Evolutionary conservation across 1,139 yeast genomes (phyloP).

Genomic region (Pichiaceae sp.): DNA sequence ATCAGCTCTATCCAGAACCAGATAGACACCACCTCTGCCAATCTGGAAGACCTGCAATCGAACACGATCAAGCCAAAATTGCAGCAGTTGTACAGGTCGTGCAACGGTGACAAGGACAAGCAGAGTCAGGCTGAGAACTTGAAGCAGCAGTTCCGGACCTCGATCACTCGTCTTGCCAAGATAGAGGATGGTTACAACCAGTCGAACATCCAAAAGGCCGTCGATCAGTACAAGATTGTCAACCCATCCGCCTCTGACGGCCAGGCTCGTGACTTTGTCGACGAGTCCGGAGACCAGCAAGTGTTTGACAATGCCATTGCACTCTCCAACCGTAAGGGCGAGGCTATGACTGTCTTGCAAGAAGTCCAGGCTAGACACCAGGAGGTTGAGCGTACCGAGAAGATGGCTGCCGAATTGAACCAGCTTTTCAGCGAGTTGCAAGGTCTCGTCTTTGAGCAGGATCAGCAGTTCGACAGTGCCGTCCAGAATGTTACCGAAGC

Average conservation of each 20-base stretch:
- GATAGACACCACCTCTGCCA: constrained; percentile 68
- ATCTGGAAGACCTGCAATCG: constrained; percentile 72
- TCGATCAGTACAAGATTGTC: constrained; percentile 86
- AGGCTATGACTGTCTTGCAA: constrained; percentile 88
- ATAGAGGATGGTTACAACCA: constrained; percentile 84
- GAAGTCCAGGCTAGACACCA: constrained; percentile 97
- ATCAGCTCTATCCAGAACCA: constrained; percentile 66
- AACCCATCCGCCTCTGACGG: constrained; percentile 88
- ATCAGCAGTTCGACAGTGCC: constrained; percentile 75
- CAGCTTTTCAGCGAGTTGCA: constrained; percentile 96
- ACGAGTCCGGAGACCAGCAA: constrained; percentile 76
- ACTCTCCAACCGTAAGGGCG: constrained; percentile 85
- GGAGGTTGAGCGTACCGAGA: constrained; percentile 89
- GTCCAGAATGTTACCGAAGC: constrained; percentile 78
- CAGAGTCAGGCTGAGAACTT: constrained; percentile 86
- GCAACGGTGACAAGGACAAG: constrained; percentile 69
- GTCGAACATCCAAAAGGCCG: constrained; percentile 80
- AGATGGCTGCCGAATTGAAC: constrained; percentile 92
- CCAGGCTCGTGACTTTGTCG: constrained; percentile 63
- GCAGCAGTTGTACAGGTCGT: constrained; percentile 66
- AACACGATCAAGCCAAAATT: constrained; percentile 62
- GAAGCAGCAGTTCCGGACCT: constrained; percentile 75
- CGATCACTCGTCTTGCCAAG: constrained; percentile 80
- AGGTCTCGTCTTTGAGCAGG: constrained; percentile 93
- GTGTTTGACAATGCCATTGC: constrained; percentile 89